phyloP scores from a whole-genome alignment of 176 grass and related monocot species.

The Rhipidocladum racemiflorum region DNA sequence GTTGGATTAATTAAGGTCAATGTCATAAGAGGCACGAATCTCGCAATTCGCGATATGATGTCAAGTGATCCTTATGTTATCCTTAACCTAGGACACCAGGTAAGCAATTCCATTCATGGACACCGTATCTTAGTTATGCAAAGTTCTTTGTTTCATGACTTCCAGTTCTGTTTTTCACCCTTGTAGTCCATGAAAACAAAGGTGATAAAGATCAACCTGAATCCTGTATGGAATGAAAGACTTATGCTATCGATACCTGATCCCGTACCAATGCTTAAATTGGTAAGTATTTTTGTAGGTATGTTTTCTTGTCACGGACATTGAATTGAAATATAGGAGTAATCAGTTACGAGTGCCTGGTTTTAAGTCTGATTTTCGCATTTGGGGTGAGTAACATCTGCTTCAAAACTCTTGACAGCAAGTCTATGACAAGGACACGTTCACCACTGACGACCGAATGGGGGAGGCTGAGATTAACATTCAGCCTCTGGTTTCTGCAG shows the following conservation, averaged over 20 bases:
- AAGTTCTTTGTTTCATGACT: constrained; percentile 21
- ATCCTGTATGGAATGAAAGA: constrained; percentile 91
- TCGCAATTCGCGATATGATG: constrained; percentile 86
- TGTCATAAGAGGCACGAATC: constrained; percentile 76
- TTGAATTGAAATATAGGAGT: too few relatives aligned
- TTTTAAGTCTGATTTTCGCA: not conserved
- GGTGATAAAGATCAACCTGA: constrained; percentile 84
- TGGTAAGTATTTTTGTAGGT: constrained; percentile 68
- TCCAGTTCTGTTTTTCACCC: not conserved
- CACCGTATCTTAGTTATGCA: not conserved
- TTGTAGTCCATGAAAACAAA: constrained; percentile 93
- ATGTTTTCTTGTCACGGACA: not conserved
- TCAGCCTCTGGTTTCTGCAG: constrained; percentile 68
- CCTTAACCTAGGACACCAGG: constrained; percentile 87
- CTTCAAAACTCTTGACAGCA: constrained; percentile 51
- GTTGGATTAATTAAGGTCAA: constrained; percentile 85
- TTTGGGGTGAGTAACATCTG: constrained; percentile 35
- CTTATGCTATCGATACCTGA: constrained; percentile 84
- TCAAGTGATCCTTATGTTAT: constrained; percentile 94
- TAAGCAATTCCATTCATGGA: constrained; percentile 27
- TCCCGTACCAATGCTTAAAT: constrained; percentile 63
- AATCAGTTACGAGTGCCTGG: not conserved
- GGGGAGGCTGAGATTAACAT: constrained; percentile 90
- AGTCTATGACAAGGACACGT: constrained; percentile 93
- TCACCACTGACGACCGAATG: constrained; percentile 81